Conservation (phyloP, 129 eudicot species). For the Ambrosia trifida region DNA sequence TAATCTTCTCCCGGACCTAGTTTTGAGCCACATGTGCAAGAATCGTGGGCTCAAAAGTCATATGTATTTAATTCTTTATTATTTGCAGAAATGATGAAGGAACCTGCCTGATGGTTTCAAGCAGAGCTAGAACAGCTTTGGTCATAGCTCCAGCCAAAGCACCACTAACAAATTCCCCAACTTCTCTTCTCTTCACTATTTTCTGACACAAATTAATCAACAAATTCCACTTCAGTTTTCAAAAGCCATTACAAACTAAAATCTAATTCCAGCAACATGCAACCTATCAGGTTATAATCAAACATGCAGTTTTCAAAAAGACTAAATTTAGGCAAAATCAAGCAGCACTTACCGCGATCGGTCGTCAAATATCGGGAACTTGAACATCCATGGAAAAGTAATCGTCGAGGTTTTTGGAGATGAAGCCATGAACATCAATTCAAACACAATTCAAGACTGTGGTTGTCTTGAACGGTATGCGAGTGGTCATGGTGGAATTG, state of each 20-base stretch:
- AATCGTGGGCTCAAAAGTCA: not conserved
- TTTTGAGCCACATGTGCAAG: too few species aligned
- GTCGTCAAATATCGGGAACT: slow-evolving; percentile 30
- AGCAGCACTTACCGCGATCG: slow-evolving; percentile 18
- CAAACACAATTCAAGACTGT: too few species aligned
- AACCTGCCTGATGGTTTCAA: slow-evolving; percentile 81
- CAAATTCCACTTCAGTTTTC: not conserved
- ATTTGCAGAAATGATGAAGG: not conserved
- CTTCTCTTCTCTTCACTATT: slow-evolving; percentile 66
- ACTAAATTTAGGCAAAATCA: not conserved
- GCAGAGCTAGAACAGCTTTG: slow-evolving; percentile 96
- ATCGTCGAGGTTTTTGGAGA: slow-evolving; percentile 30
- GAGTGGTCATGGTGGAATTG: too few species aligned
- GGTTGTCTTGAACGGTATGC: too few species aligned
- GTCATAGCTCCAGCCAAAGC: slow-evolving; percentile 99
- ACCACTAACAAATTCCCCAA: slow-evolving; percentile 89
- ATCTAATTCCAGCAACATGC: not conserved
- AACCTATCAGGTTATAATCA: not conserved
- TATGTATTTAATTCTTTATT: too few species aligned
- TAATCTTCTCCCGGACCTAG: too few species aligned
- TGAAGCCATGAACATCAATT: slow-evolving; percentile 30
- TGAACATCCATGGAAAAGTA: slow-evolving; percentile 23
- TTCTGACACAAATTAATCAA: slow-evolving; percentile 40
- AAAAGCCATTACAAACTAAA: not conserved
- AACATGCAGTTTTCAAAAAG: not conserved